Evolutionary conservation across 73 alveolate species (phyloP).

Genomic region (Stentor roeselii): DNA sequence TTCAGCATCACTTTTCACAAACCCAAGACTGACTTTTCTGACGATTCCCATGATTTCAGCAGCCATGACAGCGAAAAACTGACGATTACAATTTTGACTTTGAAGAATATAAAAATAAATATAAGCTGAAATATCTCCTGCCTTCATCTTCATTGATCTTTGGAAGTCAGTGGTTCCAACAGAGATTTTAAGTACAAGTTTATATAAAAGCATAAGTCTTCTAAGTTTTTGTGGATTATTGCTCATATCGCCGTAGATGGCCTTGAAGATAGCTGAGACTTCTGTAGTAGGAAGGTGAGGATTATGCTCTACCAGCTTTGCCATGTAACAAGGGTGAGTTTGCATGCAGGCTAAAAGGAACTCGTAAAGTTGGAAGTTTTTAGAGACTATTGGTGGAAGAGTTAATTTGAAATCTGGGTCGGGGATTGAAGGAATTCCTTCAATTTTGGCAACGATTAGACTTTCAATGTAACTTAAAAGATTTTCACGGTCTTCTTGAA

Average conservation of each 20-base stretch:
- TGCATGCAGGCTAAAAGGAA: conserved; percentile 45
- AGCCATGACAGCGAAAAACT: conserved; percentile 5
- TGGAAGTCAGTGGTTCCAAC: conserved; percentile 39
- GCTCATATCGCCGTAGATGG: conserved; percentile 41
- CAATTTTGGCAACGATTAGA: conserved; percentile 1
- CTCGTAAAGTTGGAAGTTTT: conserved; percentile 53
- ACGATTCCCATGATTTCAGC: conserved; percentile 10
- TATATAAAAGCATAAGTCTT: conserved; percentile 40
- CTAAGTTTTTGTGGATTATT: conserved; percentile 36
- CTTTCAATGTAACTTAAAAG: not conserved
- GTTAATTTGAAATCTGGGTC: conserved; percentile 36
- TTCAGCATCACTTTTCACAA: not conserved
- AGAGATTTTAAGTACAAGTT: conserved; percentile 30
- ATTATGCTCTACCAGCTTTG: conserved; percentile 37
- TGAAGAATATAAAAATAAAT: conserved; percentile 36
- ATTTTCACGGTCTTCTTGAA: not conserved
- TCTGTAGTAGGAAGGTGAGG: conserved; percentile 35
- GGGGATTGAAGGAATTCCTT: not conserved
- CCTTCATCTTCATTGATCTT: conserved; percentile 38
- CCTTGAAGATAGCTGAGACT: conserved; percentile 34
- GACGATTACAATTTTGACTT: conserved; percentile 18
- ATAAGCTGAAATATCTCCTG: conserved; percentile 38
- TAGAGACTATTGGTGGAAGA: conserved; percentile 52
- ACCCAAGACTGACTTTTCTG: not conserved
- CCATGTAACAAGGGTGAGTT: conserved; percentile 63